Percentiles rank a stretch among this genome's conserved stretches.
phyloP scores from a whole-genome alignment of 1,139 yeast species.

The Geotrichum siamense region DNA sequence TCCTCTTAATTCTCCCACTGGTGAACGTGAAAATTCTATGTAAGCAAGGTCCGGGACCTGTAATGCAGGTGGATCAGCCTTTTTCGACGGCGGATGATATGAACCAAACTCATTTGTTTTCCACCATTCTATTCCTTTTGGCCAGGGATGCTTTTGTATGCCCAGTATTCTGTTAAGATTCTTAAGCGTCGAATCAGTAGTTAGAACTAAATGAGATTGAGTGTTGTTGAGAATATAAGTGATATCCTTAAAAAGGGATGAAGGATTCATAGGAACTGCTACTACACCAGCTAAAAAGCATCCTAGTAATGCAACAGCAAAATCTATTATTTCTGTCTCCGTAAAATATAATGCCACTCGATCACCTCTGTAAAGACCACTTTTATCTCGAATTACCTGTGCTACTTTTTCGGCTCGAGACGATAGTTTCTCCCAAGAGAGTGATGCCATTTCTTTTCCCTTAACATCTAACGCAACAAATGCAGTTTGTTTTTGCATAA shows the following conservation, averaged over 20 bases:
- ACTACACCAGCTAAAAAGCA: constrained; percentile 91
- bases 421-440: constrained; percentile 88
- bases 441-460: constrained; percentile 70
- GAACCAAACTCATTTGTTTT: constrained; percentile 84
- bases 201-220: constrained; percentile 67
- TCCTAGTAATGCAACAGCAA: constrained; percentile 78
- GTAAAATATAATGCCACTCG: constrained; percentile 79
- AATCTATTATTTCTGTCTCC: constrained; percentile 77
- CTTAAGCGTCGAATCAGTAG: constrained; percentile 71
- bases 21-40: constrained; percentile 85
- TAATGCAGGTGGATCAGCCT: constrained; percentile 54
- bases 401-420: constrained; percentile 82
- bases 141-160: constrained; percentile 46
- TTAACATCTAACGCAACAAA: constrained; percentile 62
- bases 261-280: constrained; percentile 86
- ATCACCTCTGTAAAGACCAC: constrained; percentile 69
- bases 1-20: constrained; percentile 87
- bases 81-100: constrained; percentile 49
- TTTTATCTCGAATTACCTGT: constrained; percentile 70
- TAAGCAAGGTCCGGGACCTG: constrained; percentile 80
- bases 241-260: constrained; percentile 58
- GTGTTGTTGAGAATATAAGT: constrained; percentile 66
- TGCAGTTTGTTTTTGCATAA: constrained; percentile 63
- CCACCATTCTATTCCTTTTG: constrained; percentile 61
- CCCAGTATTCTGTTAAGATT: constrained; percentile 55